These are phyloP conservation scores for Porodaedalea pini DNA, from an alignment of 1,284 basidiomycete species.

Conservation along the genomic window DNA sequence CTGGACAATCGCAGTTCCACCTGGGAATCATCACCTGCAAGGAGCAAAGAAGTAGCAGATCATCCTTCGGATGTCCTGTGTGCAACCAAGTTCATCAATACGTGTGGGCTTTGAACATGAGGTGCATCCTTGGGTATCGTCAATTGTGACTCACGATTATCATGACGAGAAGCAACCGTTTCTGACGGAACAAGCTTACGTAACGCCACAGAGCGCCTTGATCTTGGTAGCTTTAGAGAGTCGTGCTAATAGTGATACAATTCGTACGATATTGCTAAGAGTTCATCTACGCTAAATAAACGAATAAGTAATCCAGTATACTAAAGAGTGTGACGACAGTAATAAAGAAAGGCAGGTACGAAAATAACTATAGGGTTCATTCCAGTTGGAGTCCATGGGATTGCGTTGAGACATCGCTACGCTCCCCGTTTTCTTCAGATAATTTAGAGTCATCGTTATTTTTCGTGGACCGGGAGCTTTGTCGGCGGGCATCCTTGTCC, in stretches of 20 bases:
- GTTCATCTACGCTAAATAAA: slow-evolving; percentile 10
- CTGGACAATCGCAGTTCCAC: too few relatives aligned
- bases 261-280: neutral
- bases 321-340: neutral
- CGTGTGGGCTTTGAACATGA: too few relatives aligned
- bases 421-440: neutral
- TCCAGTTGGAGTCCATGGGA: neutral
- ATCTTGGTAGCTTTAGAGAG: too few relatives aligned
- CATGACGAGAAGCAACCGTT: too few relatives aligned
- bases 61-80: too few relatives aligned
- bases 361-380: neutral
- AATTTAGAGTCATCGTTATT: neutral
- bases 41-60: too few relatives aligned
- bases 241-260: neutral
- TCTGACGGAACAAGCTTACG: too few relatives aligned
- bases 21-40: too few relatives aligned
- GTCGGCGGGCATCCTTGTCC: neutral
- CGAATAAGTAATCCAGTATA: slow-evolving; percentile 3
- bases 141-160: too few relatives aligned
- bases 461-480: neutral
- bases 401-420: neutral
- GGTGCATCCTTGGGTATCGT: too few relatives aligned
- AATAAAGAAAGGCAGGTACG: neutral
- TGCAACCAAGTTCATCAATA: too few relatives aligned
- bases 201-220: too few relatives aligned